Base-by-base conservation (phyloP, 768 basidiomycete genomes). In the Exidia glandulosa region DNA sequence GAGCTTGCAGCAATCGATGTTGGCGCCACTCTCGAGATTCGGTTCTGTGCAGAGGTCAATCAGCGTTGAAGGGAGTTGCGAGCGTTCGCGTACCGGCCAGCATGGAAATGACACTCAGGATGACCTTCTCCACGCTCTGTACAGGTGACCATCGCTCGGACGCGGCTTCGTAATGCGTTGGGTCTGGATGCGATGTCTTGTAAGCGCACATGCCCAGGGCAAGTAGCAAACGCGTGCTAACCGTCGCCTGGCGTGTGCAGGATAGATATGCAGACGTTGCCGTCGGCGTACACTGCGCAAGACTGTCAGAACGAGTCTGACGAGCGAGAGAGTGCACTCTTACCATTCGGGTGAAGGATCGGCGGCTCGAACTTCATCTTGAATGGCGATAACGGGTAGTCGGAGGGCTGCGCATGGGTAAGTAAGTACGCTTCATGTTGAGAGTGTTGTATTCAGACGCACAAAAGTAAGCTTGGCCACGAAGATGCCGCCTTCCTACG, bases 341-440 rank as follows among this genome's bases (percentile, higher is more conserved):
- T 65, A 95, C 96, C 88, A 71, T 99, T 99, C 19, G 96, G 96
- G 73, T 99, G 96, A 73, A 97, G 90, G 59, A 99, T 72, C 2
- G 95, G 94, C 2, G 96, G 96, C 50, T 97, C 94, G 67, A 99
- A 99, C 68, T 83, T 92, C 96, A 99, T 98, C 77, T 94, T 97
- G 85, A 98, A 98, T 23, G 96, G 96, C 57, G 91, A 95, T 67
- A 99, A 76, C 32, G 96, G 96, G 74, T 99, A 99, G 69, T 99
- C 96, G 37, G 80, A 70, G 0, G 94, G 94, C 92, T 93, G 61
- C 34, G 54, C 34, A 32, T 23, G 47, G 30, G 4, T 27, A 52
- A 48, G 32, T 14, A 47, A 9, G 30, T 56, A 25, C 45, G 48
- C n/a, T 59, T 54, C 52, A 58, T 29, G 32, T 58, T 37, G 33